Percentiles rank a stretch among this genome's conserved stretches.
Evolutionary conservation across 179 eudicot species (phyloP).

Genomic region (Spergularia azorica): DNA sequence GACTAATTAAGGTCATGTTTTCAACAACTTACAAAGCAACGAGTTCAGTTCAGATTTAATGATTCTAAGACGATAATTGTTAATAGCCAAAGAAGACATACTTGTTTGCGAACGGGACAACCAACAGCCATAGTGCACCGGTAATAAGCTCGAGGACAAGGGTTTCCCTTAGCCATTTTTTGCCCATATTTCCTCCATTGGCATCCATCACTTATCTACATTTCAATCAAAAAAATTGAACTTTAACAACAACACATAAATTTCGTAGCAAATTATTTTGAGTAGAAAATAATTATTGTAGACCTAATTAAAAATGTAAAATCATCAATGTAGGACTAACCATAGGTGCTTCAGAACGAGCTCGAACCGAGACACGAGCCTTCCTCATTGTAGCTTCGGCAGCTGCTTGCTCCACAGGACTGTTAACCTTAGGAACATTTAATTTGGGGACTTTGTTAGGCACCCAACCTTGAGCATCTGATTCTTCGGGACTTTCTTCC

Average conservation of each 20-base stretch:
- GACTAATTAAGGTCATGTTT: too few species aligned
- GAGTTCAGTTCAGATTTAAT: too few species aligned
- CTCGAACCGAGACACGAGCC: conserved; percentile 89
- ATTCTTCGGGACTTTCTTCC: conserved; percentile 53
- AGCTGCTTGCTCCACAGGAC: conserved; percentile 43
- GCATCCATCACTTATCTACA: conserved; percentile 90
- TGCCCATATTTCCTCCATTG: conserved; percentile 99
- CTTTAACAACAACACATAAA: too few species aligned
- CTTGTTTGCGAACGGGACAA: conserved; percentile 97
- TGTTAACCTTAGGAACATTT: conserved; percentile 26
- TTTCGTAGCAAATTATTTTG: too few species aligned
- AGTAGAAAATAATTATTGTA: background rate
- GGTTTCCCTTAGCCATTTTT: conserved; percentile 97
- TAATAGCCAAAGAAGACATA: conserved; percentile 23
- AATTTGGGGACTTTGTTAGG: conserved; percentile 60
- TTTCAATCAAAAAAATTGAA: background rate
- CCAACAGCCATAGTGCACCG: conserved; percentile 92
- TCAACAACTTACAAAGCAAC: too few species aligned
- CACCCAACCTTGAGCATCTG: conserved; percentile 57
- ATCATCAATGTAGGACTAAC: conserved; percentile 32
- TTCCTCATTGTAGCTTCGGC: conserved; percentile 84
- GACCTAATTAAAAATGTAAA: too few species aligned
- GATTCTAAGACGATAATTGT: background rate
- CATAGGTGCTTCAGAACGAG: conserved; percentile 91
- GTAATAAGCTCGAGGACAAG: conserved; percentile 96